Evolutionary conservation across 371 early-diverging fungal genomes (phyloP).

Genomic region (Mucor piriformis): DNA sequence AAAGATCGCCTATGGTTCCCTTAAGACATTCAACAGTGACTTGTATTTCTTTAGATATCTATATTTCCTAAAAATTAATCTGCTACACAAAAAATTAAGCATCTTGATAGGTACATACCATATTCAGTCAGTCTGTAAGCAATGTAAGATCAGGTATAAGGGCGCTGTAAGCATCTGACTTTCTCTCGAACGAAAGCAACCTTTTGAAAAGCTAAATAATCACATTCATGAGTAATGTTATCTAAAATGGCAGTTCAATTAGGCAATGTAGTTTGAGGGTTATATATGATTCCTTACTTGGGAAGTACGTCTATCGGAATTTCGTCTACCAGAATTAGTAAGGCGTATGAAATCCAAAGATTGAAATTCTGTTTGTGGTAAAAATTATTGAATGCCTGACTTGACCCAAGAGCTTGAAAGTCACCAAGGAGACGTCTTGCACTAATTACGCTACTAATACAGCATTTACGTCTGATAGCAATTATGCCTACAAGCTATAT

Average conservation of each 20-base stretch:
- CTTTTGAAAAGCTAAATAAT: slow-evolving; percentile 7
- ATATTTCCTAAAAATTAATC: slow-evolving; percentile 5
- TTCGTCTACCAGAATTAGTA: slow-evolving; percentile 8
- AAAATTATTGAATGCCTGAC: not conserved
- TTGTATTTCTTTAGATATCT: slow-evolving; percentile 9
- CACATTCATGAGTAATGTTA: slow-evolving; percentile 10
- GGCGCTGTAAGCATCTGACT: slow-evolving; percentile 7
- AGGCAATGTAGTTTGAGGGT: slow-evolving; percentile 6
- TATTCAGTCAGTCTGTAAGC: slow-evolving; percentile 5
- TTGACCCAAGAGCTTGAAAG: slow-evolving; percentile 4
- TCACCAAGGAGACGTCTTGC: slow-evolving; percentile 3
- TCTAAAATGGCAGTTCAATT: slow-evolving; percentile 9
- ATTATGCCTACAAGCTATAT: slow-evolving; percentile 7
- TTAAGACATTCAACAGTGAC: slow-evolving; percentile 10
- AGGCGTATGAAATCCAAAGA: slow-evolving; percentile 1
- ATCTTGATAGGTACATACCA: slow-evolving; percentile 1
- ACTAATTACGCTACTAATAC: slow-evolving; percentile 6
- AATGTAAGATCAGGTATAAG: slow-evolving; percentile 10
- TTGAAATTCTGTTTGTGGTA: slow-evolving; percentile 5
- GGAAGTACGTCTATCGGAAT: slow-evolving; percentile 8
- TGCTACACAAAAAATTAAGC: slow-evolving; percentile 5
- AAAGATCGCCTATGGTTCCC: slow-evolving; percentile 9
- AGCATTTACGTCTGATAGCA: slow-evolving; percentile 6
- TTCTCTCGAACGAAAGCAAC: slow-evolving; percentile 10
- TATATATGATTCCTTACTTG: slow-evolving; percentile 10